phyloP scores from a whole-genome alignment of 495 filamentous ascomycete species.

The Penicillium pulvis region DNA sequence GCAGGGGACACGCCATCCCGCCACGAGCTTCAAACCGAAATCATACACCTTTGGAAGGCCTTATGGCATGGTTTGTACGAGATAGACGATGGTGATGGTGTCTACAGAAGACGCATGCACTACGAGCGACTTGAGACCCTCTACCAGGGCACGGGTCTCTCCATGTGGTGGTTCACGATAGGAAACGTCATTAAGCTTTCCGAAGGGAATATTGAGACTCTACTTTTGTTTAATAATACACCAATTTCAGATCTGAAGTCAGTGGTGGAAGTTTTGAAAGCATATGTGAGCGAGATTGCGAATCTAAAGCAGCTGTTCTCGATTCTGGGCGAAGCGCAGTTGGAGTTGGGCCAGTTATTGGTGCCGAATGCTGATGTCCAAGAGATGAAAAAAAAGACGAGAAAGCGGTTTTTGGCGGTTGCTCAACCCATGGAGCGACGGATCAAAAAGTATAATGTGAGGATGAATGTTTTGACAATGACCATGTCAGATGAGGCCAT shows the following conservation, averaged over 20 bases:
- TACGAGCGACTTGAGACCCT: conserved; percentile 21
- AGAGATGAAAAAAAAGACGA: background rate
- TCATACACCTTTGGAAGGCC: conserved; percentile 22
- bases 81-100: conserved; percentile 10
- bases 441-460: background rate
- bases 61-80: conserved; percentile 28
- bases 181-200: conserved; percentile 17
- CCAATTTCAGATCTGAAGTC: conserved; percentile 11
- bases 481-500: conserved; percentile 1
- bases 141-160: conserved; percentile 19
- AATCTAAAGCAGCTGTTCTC: conserved; percentile 15
- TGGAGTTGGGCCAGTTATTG: conserved; percentile 8
- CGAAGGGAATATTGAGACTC: too few species aligned
- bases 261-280: conserved; percentile 22
- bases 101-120: conserved; percentile 11
- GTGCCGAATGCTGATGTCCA: background rate
- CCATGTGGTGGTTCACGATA: too few species aligned
- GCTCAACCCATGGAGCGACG: background rate
- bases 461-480: background rate
- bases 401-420: background rate
- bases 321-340: conserved; percentile 15
- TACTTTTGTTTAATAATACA: too few species aligned
- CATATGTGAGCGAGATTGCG: conserved; percentile 24
- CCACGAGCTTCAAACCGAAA: conserved; percentile 21
- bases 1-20: background rate